Base-by-base conservation (phyloP, 106 monocot genomes). In the Apostasia ramifera region DNA sequence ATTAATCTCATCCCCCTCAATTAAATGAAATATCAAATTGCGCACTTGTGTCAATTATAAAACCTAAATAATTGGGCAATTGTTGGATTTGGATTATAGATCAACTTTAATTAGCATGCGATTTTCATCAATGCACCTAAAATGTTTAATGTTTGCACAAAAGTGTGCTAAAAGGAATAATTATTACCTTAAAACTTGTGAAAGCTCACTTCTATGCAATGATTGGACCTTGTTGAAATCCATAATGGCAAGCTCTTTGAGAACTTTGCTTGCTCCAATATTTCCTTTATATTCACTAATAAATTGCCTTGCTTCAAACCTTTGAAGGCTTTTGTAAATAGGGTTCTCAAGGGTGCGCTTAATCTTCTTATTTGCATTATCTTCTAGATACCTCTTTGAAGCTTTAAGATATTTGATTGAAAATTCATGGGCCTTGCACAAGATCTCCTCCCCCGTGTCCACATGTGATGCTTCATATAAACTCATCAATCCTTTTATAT, bases 381-480 rank as follows among this genome's bases (percentile, higher is more conserved):
- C 45, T 50, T 68, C 76, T 65, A 79, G 46, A 49, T 66, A 2
- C n/a, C 43, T 42, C 5, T 72, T 44, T 5, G 59, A 59, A 57
- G 71, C 56, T 37, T 26, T 14, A 0, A 86, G 63, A 15, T 77
- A 49, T 44, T 57, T 74, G 59, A 14, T 67, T 2, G 86, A 48
- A 65, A 80, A 82, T 38, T 70, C 76, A 1, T 79, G 70, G 10
- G 82, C 86, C 38, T 70, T 65, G 41, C 54, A 59, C 1, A 86
- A 76, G 0, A 82, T 47, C 1, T 77, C 70, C 53, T 82, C 82
- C 0, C 80, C 86, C 0, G 53, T 74, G 67, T 72, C 74, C 43
- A 83, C 8, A 51, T 70, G 60, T 47, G 86, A 86, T 37, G 82
- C 76, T 70, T 86, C 86, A 43, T 80, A 74, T 47, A 86, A 73